Evolutionary conservation across 2,329 filamentous ascomycete genomes (phyloP), one percentile per base, ranked within the genome.

Genomic region (Neopestalotiopsis rosae): DNA sequence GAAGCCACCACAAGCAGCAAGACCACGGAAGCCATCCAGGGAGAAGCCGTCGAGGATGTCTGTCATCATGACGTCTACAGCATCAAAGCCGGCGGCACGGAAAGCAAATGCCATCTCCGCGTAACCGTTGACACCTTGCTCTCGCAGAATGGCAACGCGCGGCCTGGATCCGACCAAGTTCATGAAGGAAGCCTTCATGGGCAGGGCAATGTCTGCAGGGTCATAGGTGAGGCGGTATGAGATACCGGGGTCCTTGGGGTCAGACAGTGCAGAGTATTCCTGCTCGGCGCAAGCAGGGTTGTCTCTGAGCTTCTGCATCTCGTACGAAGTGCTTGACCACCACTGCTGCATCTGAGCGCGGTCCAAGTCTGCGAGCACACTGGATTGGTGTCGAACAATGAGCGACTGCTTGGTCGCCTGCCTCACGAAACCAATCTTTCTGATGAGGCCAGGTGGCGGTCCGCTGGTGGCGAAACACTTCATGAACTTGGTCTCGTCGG

Each of bases 81-180:
- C 90, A 64, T 94, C 91, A 83, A 98, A 98, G 49, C 95, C 95
- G 58, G 96, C 95, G 45, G 91, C 90, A 72, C 92, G 91, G 87
- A 98, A 98, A 63, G 95, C 94, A 77, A 97, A 98, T 1, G 96
- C 96, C 94, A 99, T 97, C 81, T 99, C 96, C n/a, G 94, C 91
- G 76, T 98, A 90, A 57, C 95, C 94, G 82, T 99, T 98, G 73
- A 97, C 94, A 79, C 96, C 96, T 80, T 98, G 94, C 81, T 98
- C 96, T 77, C 96, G 89, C 28, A 99, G 89, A 74, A 99, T 97
- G 58, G 96, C 96, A 30, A 99, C 95, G 40, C 91, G 90, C 24
- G 70, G 67, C 30, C 69, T 69, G 34, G 69, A 68, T 38, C 70
- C 69, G 70, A 81, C 74, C 24, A 67, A 49, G 10, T 75, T 76